Evolutionary conservation across 2,329 filamentous ascomycete species (phyloP), one percentile per base, ranked within the genome.

Genomic region (Colletotrichum theobromicola): DNA sequence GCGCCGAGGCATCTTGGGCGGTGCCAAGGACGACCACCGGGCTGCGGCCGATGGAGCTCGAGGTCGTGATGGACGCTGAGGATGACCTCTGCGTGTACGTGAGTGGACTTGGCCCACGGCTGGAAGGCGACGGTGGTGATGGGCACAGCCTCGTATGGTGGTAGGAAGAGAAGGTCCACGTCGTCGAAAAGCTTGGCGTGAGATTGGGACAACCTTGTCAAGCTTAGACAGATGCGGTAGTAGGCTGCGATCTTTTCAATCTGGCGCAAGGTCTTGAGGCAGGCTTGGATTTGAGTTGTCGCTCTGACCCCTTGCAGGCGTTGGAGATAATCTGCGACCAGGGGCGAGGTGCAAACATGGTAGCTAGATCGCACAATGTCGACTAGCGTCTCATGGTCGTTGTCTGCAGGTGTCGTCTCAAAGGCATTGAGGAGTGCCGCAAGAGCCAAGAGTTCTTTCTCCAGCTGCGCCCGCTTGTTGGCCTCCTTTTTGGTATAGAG

Each of bases 171-270:
- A 6, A 76, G 62, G 24, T 76, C 37, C 4, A 66, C 70, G 42
- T n/a, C 28, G 37, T 37, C 42, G 24, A 76, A 76, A 6, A 71
- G n/a, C n/a, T 21, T 37, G 18, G 75, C 21, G 18, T 53, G 67
- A 9, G 66, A 55, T 9, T 63, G 67, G 21, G 70, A 73, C 55
- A 76, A 26, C 5, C 57, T 18, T 42, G 42, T 55, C 32, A 76
- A 18, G 26, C 58, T 60, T 37, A 50, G 53, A 32, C 74, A 73
- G 28, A 76, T 76, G 42, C 75, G 74, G 30, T 65, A 66, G 35
- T 76, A 76, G 2, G 75, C 74, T n/a, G 75, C 75, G 21, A 76
- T 74, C 70, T 76, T 76, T 35, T 76, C 75, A 13, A 71, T 30
- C 60, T 76, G 75, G 37, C 75, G 75, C 28, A 76, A 21, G 4